Evolutionary conservation across 805 yeast species (phyloP), one percentile per base, ranked within the genome.

Genomic region (Pichia kluyveri): DNA sequence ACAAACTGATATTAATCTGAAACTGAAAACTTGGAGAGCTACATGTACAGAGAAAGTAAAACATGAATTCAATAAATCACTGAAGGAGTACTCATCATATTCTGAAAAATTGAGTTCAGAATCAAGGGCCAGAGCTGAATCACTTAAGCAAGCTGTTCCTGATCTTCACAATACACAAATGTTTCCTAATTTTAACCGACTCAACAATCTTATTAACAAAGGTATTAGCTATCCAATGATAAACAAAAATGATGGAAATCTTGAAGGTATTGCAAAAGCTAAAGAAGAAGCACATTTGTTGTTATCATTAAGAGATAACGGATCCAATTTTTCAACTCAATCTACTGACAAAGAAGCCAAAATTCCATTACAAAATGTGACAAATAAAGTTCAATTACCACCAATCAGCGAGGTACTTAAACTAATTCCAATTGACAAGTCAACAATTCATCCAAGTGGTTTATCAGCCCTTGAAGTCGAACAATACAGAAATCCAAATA

Each of bases 21-120:
- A 70, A 37, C 66, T 67, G 38, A 56, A 65, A 42, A 72, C 68
- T 52, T 73, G 77, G 77, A 66, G 76, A 54, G 63, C 66, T 42
- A 65, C 67, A 52, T 60, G 70, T 47, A 68, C 67, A 38, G 54
- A 61, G n/a, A 67, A 71, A 62, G 58, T 72, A 38, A 68, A 69
- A 45, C 69, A 65, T 51, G 69, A 69, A 48, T 69, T 70, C 54
- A 68, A 68, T 26, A 66, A 66, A 51, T 61, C 62, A 32, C 67
- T 68, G 55, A 63, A 61, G 50, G 67, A 65, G 47, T 68, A 70
- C 57, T 66, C 67, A 52, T 67, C 62, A 41, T 62, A 64, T 41
- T 60, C 73, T 45, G 56, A 51, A 32, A 48, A 51, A 11, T 41
- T 60, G 30, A 15, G 28, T 17, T 7, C 17, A 1, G 15, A 44